Base-by-base conservation (phyloP, 2,329 filamentous ascomycete genomes). In the Fusarium pseudograminearum region DNA sequence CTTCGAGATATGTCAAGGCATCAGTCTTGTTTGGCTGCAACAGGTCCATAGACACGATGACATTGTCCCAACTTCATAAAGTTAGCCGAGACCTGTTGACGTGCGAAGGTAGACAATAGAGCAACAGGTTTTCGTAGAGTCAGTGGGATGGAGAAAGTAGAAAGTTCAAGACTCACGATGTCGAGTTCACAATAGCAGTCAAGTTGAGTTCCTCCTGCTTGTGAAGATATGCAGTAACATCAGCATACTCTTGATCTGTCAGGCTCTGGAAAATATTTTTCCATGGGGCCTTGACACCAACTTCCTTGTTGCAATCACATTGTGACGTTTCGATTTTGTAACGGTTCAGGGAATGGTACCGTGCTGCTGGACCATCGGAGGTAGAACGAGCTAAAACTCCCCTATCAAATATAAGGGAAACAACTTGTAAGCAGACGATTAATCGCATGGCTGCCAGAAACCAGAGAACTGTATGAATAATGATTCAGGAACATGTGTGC, bases 21-120 rank as follows among this genome's bases (percentile, higher is more conserved):
- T 84, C 83, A 0, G 83, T 83, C 76, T 86, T 86, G 74, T 86
- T 86, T 1, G 84, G 84, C 24, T 74, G 68, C 52, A 85, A 74
- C 1, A 81, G 64, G 70, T 85, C 83, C 5, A 70, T 6, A 33
- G 66, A 41, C n/a, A 70, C 57, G 1, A 70, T 70, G 11, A 70
- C 67, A 42, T 70, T 70, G 3, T 70, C 67, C 67, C 67, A 70
- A 10, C 66, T 70, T 15, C 2, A 7, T 6, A 31, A 0, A 1
- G 10, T 65, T 33, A 52, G 40, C 16, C 7, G 12, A 30, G 28
- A 30, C 11, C 12, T 30, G 28, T 30, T 30, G 10, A 30, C 5
- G 28, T 30, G 28, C 11, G 12, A 30, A 30, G 10, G 5, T 30
- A 30, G 28, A 30, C 4, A 30, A 10, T 5, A 30, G 28, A 30